A percentile compares a stretch with the other conserved stretches of the same genome.
These are phyloP conservation scores for Ophiostoma ulmi DNA, from an alignment of 2,329 filamentous ascomycete genomes.

Conservation along the genomic window DNA sequence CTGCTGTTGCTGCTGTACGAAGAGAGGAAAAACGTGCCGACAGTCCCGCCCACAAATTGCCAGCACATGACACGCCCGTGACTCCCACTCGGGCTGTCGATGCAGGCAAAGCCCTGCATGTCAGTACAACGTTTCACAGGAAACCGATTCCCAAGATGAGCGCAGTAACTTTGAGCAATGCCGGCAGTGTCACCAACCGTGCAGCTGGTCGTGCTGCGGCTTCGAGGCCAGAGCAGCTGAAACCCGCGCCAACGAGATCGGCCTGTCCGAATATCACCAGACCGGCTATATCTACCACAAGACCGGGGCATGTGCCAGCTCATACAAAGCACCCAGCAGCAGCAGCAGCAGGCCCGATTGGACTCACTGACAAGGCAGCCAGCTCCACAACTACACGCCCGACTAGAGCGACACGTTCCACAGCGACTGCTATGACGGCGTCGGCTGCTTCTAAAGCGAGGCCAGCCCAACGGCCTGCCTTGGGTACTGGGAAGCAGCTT, in stretches of 20 bases:
- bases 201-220: not conserved
- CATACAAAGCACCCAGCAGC: not conserved
- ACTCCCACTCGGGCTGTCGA: not conserved
- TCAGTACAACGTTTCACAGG: not conserved
- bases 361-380: not conserved
- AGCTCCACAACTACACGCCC: not conserved
- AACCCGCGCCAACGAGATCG: not conserved
- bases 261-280: not conserved
- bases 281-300: not conserved
- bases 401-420: not conserved
- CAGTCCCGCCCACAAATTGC: not conserved
- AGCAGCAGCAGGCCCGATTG: not conserved
- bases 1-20: not conserved
- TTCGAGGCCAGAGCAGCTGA: not conserved
- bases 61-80: not conserved
- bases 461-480: not conserved
- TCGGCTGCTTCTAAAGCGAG: not conserved
- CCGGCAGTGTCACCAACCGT: not conserved
- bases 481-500: not conserved
- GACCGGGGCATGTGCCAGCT: not conserved
- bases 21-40: not conserved
- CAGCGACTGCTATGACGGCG: constrained; percentile 3
- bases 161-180: not conserved
- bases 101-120: not conserved
- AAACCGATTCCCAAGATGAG: not conserved